Conservation (phyloP, 208 protist genomes). For the Naegleria gruberi region DNA sequence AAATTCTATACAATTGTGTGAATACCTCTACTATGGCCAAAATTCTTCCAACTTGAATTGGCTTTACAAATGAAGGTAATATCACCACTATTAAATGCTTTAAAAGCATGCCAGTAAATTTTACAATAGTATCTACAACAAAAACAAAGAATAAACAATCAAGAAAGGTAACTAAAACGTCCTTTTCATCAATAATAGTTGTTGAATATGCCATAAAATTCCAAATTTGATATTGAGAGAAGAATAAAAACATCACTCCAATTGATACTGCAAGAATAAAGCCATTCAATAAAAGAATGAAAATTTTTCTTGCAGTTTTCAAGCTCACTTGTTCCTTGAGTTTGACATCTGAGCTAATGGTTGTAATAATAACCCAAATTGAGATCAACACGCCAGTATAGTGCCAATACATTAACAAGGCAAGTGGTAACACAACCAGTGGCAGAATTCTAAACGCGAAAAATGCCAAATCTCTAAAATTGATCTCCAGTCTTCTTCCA, state of each 20-base stretch:
- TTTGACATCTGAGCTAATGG: neutral
- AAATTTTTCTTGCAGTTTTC: neutral
- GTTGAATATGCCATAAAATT: neutral
- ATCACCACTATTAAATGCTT: neutral
- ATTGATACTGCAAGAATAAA: neutral
- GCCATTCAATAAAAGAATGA: neutral
- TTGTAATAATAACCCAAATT: neutral
- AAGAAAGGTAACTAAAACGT: neutral
- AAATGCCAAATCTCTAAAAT: neutral
- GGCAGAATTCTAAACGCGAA: neutral
- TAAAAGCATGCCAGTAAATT: neutral
- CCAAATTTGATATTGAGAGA: neutral
- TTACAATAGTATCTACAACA: neutral
- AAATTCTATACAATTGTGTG: neutral
- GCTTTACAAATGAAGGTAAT: neutral
- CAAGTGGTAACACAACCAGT: neutral
- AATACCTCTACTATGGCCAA: neutral
- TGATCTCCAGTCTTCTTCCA: neutral
- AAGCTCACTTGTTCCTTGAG: neutral
- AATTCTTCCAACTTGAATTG: neutral
- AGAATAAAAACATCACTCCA: neutral
- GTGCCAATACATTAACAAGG: neutral
- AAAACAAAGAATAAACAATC: neutral
- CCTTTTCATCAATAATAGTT: neutral
- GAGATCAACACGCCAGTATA: neutral